These are phyloP conservation scores for Apostasia ramifera DNA, from an alignment of 106 monocot genomes.

Conservation along the genomic window DNA sequence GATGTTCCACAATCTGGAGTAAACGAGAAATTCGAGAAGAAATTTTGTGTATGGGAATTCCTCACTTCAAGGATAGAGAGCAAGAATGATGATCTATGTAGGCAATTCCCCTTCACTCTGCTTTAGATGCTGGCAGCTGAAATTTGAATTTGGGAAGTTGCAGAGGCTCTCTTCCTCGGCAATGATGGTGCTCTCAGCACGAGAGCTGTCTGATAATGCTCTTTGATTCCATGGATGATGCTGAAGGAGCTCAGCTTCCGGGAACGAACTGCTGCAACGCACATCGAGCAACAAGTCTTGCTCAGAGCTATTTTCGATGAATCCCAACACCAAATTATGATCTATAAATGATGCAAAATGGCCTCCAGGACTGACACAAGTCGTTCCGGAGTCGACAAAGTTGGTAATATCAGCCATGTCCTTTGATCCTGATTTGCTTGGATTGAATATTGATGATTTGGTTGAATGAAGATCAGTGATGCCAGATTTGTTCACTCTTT, in stretches of 20 bases:
- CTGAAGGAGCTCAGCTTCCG: conserved; percentile 50
- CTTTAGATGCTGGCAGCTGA: conserved; percentile 14
- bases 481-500: conserved; percentile 19
- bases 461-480: conserved; percentile 3
- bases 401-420: conserved; percentile 12
- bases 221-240: conserved; percentile 28
- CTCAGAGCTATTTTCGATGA: conserved; percentile 29
- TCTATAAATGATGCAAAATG: conserved; percentile 26
- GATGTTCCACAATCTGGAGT: no score
- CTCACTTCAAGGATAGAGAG: not conserved
- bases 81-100: conserved; percentile 2
- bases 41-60: not conserved
- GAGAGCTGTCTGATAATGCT: conserved; percentile 11
- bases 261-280: conserved; percentile 33
- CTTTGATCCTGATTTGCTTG: conserved; percentile 6
- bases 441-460: conserved; percentile 2
- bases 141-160: conserved; percentile 27
- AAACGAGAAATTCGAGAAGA: no score
- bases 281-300: conserved; percentile 45
- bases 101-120: not conserved
- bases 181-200: conserved; percentile 13
- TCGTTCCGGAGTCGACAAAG: conserved; percentile 23
- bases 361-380: conserved; percentile 40
- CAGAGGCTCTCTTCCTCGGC: conserved; percentile 30
- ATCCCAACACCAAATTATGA: conserved; percentile 17